Conservation (phyloP, 495 filamentous ascomycete species). For the Pyronema domesticum region DNA sequence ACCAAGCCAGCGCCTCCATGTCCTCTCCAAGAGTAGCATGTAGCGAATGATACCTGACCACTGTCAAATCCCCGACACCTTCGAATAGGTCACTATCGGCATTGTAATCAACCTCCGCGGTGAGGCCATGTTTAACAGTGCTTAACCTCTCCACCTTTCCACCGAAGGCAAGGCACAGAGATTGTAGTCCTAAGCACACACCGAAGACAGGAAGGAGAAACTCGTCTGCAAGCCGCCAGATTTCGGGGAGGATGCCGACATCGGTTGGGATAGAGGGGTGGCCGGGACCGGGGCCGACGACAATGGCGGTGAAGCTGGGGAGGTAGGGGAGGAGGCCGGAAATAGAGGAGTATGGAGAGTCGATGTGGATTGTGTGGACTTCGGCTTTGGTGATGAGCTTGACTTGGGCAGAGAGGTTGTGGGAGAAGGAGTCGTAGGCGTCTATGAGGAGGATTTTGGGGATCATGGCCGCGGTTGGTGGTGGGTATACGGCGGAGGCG, state of each 20-base stretch:
- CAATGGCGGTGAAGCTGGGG: slow-evolving; percentile 39
- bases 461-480: slow-evolving; percentile 20
- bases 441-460: slow-evolving; percentile 61
- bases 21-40: slow-evolving; percentile 39
- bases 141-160: slow-evolving; percentile 42
- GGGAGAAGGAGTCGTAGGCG: slow-evolving; percentile 88
- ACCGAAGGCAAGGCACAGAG: slow-evolving; percentile 49
- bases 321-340: slow-evolving; percentile 31
- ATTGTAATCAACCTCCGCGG: slow-evolving; percentile 41
- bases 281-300: slow-evolving; percentile 8
- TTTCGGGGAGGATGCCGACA: slow-evolving; percentile 57
- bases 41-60: slow-evolving; percentile 74
- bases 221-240: slow-evolving; percentile 49
- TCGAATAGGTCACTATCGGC: slow-evolving; percentile 33
- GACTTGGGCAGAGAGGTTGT: slow-evolving; percentile 74
- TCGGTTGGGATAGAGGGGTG: slow-evolving; percentile 47
- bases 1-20: slow-evolving; percentile 52
- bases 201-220: slow-evolving; percentile 59
- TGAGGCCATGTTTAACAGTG: slow-evolving; percentile 65
- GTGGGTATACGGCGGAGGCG: background rate
- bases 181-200: slow-evolving; percentile 87
- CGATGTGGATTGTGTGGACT: slow-evolving; percentile 57
- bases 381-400: slow-evolving; percentile 43
- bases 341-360: slow-evolving; percentile 28
- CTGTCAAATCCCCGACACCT: slow-evolving; percentile 36